These are phyloP conservation scores for Picochlorum sp. DNA, from an alignment of 139 green algal genomes.

Conservation along the genomic window DNA sequence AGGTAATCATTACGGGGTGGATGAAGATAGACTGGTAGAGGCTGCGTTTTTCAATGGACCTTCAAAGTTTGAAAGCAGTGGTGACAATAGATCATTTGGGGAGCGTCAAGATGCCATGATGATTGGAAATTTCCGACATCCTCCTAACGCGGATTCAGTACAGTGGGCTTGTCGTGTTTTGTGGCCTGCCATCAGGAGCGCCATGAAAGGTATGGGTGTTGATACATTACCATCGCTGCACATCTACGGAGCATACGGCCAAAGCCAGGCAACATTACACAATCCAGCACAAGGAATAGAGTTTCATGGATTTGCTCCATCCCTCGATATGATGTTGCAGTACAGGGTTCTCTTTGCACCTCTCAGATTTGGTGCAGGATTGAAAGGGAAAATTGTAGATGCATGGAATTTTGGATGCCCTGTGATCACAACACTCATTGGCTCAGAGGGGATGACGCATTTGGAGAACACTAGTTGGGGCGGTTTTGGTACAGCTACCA, in stretches of 20 bases:
- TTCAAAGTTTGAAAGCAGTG: background rate
- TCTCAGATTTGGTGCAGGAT: conserved; percentile 50
- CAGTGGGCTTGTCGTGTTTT: conserved; percentile 34
- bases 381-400: conserved; percentile 67
- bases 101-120: conserved; percentile 44
- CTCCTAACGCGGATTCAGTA: conserved; percentile 51
- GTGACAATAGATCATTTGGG: background rate
- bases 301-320: conserved; percentile 34
- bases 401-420: conserved; percentile 46
- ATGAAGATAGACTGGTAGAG: conserved; percentile 33
- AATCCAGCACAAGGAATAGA: conserved; percentile 23
- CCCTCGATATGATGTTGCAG: conserved; percentile 36
- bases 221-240: conserved; percentile 31
- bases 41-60: conserved; percentile 37
- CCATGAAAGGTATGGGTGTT: conserved; percentile 14
- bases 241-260: conserved; percentile 44
- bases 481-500: conserved; percentile 9
- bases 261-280: conserved; percentile 20
- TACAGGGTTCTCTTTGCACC: conserved; percentile 47
- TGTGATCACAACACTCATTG: conserved; percentile 46
- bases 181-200: conserved; percentile 35
- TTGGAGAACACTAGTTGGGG: conserved; percentile 17
- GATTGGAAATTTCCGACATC: conserved; percentile 54
- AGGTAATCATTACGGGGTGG: conserved; percentile 26
- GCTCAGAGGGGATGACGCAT: conserved; percentile 37